A percentile compares a stretch with the other conserved stretches of the same genome.
Conservation (phyloP, 139 green algal genomes). For the Desmodesmus armatus region DNA sequence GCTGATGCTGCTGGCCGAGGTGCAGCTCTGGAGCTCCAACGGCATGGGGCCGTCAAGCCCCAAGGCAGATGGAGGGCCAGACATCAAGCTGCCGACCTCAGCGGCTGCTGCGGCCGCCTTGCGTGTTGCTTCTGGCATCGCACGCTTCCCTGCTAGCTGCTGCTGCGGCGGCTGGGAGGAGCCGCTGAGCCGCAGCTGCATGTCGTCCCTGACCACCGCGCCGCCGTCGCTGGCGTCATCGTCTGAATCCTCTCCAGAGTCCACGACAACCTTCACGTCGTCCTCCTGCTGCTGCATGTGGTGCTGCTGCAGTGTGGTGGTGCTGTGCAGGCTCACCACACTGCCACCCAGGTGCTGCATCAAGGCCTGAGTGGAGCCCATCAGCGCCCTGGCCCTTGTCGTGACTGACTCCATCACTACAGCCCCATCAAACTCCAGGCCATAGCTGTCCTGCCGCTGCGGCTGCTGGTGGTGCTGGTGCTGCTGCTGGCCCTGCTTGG, state of each 20-base stretch:
- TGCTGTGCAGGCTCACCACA: not conserved
- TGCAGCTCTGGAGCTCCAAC: too few relatives aligned
- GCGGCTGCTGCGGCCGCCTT: not conserved
- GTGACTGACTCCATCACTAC: not conserved
- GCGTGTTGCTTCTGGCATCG: not conserved
- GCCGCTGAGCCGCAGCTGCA: too few relatives aligned
- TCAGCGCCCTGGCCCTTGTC: not conserved
- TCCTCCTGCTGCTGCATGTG: slow-evolving; percentile 25
- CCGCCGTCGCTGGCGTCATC: too few relatives aligned
- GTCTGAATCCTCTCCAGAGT: too few relatives aligned
- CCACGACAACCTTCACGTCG: too few relatives aligned
- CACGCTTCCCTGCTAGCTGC: too few relatives aligned
- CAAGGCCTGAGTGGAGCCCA: not conserved
- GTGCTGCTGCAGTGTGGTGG: not conserved
- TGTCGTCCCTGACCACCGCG: too few relatives aligned
- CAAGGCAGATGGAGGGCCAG: not conserved
- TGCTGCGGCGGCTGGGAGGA: too few relatives aligned
- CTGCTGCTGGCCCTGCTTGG: not conserved
- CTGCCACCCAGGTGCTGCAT: slow-evolving; percentile 6
- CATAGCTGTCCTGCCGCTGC: slow-evolving; percentile 1
- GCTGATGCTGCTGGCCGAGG: slow-evolving; percentile 7
- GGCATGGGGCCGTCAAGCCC: not conserved
- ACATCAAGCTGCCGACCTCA: not conserved
- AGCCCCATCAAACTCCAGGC: slow-evolving; percentile 25
- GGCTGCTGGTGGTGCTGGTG: not conserved